A percentile compares a stretch with the other conserved stretches of the same genome.
Conservation (phyloP, 768 basidiomycete species). For the Phallus indusiatus region DNA sequence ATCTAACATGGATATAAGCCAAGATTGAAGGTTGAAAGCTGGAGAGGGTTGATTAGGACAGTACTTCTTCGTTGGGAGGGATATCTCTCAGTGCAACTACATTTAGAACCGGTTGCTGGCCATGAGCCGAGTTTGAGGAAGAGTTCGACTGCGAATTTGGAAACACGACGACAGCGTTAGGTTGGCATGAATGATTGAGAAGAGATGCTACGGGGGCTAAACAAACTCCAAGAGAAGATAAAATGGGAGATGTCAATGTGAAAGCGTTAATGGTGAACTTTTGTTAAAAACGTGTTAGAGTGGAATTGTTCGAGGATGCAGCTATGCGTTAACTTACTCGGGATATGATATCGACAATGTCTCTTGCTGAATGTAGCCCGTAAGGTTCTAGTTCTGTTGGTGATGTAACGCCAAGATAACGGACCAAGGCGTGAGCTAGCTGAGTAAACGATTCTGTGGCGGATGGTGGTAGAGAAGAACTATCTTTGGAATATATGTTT, state of each 20-base stretch:
- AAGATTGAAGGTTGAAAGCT: neutral
- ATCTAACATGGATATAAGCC: constrained; percentile 36
- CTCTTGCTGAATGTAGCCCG: constrained; percentile 46
- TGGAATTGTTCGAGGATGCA: no score
- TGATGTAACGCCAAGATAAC: constrained; percentile 53
- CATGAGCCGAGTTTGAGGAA: constrained; percentile 16
- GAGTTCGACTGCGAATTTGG: constrained; percentile 41
- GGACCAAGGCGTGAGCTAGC: constrained; percentile 65
- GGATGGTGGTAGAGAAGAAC: constrained; percentile 38
- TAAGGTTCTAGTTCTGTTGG: constrained; percentile 50
- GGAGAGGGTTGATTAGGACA: constrained; percentile 5
- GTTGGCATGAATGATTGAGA: constrained; percentile 81
- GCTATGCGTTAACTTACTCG: constrained; percentile 44
- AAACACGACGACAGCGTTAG: constrained; percentile 89
- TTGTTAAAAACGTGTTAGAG: no score
- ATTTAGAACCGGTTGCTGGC: constrained; percentile 61
- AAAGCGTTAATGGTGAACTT: constrained; percentile 95
- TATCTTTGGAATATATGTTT: constrained; percentile 34
- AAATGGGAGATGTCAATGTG: constrained; percentile 66
- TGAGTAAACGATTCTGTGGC: constrained; percentile 52
- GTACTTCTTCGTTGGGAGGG: constrained; percentile 57
- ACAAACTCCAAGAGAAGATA: constrained; percentile 77
- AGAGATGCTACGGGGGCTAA: constrained; percentile 73
- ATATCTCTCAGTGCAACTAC: constrained; percentile 66
- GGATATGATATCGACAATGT: constrained; percentile 66